Base-by-base conservation (phyloP, 2,329 filamentous ascomycete genomes). In the Sporothrix humicola region DNA sequence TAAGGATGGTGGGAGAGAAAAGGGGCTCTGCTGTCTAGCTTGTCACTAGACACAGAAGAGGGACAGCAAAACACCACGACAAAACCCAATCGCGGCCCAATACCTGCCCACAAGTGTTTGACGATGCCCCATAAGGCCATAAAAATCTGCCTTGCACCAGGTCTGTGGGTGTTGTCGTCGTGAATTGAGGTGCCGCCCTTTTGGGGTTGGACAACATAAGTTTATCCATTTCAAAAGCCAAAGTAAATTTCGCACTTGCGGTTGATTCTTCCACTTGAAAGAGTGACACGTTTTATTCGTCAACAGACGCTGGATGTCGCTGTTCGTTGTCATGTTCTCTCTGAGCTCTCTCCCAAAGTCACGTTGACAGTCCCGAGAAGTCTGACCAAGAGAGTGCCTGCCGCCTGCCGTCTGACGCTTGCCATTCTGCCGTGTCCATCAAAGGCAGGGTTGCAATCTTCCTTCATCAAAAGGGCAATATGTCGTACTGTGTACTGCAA, bases 81-180 rank as follows among this genome's bases (percentile, higher is more conserved):
- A 44, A n/a, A 44, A 20, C 59, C 59, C 42, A 63, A 63, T 46
- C 8, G 59, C 37, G 23, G 59, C 59, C 59, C 59, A 63, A 63
- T 17, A 20, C 13, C 23, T 15, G 56, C 37, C 23, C 59, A 46
- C 59, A 63, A 46, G 59, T 37, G 59, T 56, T 37, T 37, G 31
- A 37, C 31, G 20, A 23, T 56, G 52, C 17, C 59, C 59, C 17
- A 46, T 63, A 46, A 63, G 59, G 37, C 37, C 59, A 46, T 37
- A 46, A 37, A 63, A 63, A 63, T 63, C 59, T 63, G 59, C 59
- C 59, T 63, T 63, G 59, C 59, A 63, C 37, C 26, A 59, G 56
- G 26, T 59, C 56, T 59, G 26, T 37, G 26, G 31, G 13, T 37
- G 26, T 7, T 17, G 56, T 37, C 23, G 26, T 56, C 23, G 23